Evolutionary conservation across 768 basidiomycete species (phyloP).

Genomic region (Dacryopinax spathularia): DNA sequence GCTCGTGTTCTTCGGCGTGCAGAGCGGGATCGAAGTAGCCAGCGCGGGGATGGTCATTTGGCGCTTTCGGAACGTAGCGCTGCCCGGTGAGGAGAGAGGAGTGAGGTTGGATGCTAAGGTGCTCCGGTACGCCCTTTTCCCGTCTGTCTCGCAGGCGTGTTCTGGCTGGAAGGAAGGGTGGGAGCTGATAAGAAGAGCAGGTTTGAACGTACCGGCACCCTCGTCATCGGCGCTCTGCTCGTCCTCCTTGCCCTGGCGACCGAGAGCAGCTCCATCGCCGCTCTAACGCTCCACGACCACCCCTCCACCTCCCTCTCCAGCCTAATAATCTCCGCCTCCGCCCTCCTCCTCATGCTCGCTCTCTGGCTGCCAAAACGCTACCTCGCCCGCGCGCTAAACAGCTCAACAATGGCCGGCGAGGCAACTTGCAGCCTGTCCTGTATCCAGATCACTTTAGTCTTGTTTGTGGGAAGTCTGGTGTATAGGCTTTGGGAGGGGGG

Average conservation of each 20-base stretch:
- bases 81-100: slow-evolving; percentile 24
- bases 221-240: slow-evolving; percentile 27
- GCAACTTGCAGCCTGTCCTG: slow-evolving; percentile 33
- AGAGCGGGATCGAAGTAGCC: slow-evolving; percentile 35
- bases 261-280: slow-evolving; percentile 24
- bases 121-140: slow-evolving; percentile 12
- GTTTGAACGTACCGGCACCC: slow-evolving; percentile 28
- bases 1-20: slow-evolving; percentile 37
- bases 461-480: slow-evolving; percentile 31
- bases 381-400: slow-evolving; percentile 32
- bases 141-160: too few relatives aligned
- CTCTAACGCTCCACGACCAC: slow-evolving; percentile 25
- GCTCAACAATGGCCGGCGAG: slow-evolving; percentile 32
- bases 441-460: slow-evolving; percentile 31
- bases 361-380: slow-evolving; percentile 35
- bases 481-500: slow-evolving; percentile 32
- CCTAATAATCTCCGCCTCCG: slow-evolving; percentile 31
- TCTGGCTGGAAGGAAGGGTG: too few relatives aligned
- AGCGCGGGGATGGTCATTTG: slow-evolving; percentile 34
- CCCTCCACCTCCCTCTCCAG: slow-evolving; percentile 30
- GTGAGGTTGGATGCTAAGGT: slow-evolving; percentile 9
- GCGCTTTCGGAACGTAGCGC: slow-evolving; percentile 27
- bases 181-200: slow-evolving; percentile 14
- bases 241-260: slow-evolving; percentile 28
- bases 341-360: slow-evolving; percentile 28